A percentile compares a stretch with the other conserved stretches of the same genome.
Conservation (phyloP, 1,139 yeast species). For the Suhomyces bokatorum region DNA sequence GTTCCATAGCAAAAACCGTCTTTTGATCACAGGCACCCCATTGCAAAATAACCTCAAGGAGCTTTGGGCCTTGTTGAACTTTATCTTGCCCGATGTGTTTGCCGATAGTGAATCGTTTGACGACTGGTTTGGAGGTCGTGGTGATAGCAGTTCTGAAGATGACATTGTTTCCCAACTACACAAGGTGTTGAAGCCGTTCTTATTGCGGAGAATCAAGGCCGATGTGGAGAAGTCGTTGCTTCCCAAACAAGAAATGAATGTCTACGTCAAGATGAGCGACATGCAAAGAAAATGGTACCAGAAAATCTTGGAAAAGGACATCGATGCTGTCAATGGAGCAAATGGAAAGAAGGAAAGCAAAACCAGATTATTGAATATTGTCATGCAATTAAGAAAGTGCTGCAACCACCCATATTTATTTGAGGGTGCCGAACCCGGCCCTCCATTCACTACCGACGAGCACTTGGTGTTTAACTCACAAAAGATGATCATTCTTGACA, state of each 20-base stretch:
- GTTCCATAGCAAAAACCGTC: conserved; percentile 68
- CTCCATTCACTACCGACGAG: conserved; percentile 82
- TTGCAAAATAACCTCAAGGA: conserved; percentile 77
- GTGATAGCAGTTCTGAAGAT: conserved; percentile 30
- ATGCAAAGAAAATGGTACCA: conserved; percentile 81
- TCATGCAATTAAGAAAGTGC: conserved; percentile 81
- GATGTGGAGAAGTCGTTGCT: conserved; percentile 77
- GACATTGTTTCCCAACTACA: conserved; percentile 82
- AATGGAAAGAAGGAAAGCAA: conserved; percentile 74
- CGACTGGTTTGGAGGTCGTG: conserved; percentile 56
- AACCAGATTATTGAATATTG: conserved; percentile 72
- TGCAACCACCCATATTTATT: conserved; percentile 82
- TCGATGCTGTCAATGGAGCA: conserved; percentile 82
- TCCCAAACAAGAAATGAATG: conserved; percentile 72
- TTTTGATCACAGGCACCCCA: conserved; percentile 80
- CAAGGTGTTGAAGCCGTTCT: conserved; percentile 77
- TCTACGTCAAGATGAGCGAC: conserved; percentile 71
- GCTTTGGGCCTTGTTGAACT: conserved; percentile 77
- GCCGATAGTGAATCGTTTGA: conserved; percentile 74
- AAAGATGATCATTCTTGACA: conserved; percentile 71
- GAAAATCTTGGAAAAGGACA: conserved; percentile 72
- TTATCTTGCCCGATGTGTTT: conserved; percentile 74
- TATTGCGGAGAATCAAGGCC: conserved; percentile 71
- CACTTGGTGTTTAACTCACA: conserved; percentile 73
- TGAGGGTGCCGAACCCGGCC: conserved; percentile 89